These are phyloP conservation scores for Phytopythium oedochilum DNA, from an alignment of 352 stramenopile genomes.

Conservation along the genomic window DNA sequence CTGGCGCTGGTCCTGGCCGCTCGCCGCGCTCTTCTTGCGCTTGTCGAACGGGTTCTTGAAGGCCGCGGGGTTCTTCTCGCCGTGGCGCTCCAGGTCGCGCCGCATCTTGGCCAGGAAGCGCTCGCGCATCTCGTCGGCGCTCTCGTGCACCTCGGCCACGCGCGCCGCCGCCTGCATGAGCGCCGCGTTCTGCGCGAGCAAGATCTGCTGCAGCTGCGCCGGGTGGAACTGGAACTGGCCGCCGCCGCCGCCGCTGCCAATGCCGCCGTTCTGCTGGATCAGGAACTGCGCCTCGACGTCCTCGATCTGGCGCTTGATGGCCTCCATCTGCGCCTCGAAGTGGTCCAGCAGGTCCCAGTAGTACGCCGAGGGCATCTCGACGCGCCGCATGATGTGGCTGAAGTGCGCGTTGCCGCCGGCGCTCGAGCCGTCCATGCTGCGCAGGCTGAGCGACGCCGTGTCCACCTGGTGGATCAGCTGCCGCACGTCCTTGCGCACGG, in stretches of 20 bases:
- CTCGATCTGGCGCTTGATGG: constrained; percentile 73
- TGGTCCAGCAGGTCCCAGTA: constrained; percentile 75
- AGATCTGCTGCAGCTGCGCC: constrained; percentile 58
- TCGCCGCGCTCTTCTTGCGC: constrained; percentile 64
- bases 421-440: constrained; percentile 52
- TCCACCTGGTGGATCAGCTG: constrained; percentile 75
- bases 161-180: constrained; percentile 72
- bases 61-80: constrained; percentile 47
- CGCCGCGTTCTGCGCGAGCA: constrained; percentile 69
- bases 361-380: constrained; percentile 77
- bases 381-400: constrained; percentile 63
- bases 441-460: constrained; percentile 53
- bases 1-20: constrained; percentile 37
- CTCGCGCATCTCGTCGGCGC: constrained; percentile 66
- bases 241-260: constrained; percentile 5
- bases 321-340: constrained; percentile 68
- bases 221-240: constrained; percentile 13
- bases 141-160: constrained; percentile 74
- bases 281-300: constrained; percentile 62
- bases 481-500: constrained; percentile 67
- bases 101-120: constrained; percentile 64
- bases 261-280: constrained; percentile 18
- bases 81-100: constrained; percentile 49
- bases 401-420: constrained; percentile 30
- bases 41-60: constrained; percentile 80